Conservation (phyloP, 495 filamentous ascomycete species). For the Trichoderma asperelloides region DNA sequence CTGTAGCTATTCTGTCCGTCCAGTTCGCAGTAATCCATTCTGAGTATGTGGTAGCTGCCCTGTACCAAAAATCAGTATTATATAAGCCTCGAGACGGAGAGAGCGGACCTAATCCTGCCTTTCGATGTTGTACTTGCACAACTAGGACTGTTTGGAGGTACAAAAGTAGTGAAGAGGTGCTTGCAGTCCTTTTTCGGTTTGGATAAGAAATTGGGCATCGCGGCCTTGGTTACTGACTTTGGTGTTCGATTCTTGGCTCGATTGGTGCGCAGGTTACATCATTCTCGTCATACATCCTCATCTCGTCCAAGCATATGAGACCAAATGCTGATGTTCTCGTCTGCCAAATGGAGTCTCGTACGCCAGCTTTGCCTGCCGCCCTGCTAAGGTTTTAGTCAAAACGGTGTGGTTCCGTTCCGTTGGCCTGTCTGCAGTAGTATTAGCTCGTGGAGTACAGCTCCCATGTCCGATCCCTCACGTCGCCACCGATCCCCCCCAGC, state of each 20-base stretch:
- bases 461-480: background rate
- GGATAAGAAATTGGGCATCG: background rate
- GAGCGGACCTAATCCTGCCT: background rate
- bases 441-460: background rate
- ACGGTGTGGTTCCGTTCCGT: background rate
- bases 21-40: no score
- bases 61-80: no score
- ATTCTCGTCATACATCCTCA: background rate
- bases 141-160: background rate
- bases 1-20: no score
- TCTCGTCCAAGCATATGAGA: background rate
- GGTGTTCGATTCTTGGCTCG: background rate
- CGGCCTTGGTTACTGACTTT: background rate
- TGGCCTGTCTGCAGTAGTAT: background rate
- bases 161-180: background rate
- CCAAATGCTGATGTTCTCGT: background rate
- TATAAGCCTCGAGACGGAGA: background rate
- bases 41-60: no score
- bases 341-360: background rate
- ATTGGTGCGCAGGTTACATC: background rate
- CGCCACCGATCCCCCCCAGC: slow-evolving; percentile 1
- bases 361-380: background rate
- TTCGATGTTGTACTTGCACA: background rate
- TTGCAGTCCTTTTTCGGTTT: background rate
- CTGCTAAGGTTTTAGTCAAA: background rate